These are phyloP conservation scores for Diutina scorzettiae DNA, from an alignment of 1,139 yeast genomes.

Conservation along the genomic window DNA sequence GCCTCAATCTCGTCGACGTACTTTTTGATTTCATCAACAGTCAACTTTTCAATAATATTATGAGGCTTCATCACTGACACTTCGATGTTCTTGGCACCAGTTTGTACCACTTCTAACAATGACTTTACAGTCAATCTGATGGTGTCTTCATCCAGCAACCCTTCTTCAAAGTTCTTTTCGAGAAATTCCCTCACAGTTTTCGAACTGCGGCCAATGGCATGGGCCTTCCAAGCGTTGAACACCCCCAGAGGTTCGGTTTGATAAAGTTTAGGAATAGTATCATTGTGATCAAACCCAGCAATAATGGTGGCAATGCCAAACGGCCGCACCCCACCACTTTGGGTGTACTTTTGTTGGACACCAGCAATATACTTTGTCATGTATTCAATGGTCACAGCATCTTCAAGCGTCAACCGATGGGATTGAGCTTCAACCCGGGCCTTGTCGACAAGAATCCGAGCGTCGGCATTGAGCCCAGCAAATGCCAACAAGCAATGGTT, in stretches of 20 bases:
- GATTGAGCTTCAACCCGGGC: constrained; percentile 97
- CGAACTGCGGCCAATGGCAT: constrained; percentile 90
- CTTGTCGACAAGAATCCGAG: constrained; percentile 85
- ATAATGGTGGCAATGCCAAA: constrained; percentile 90
- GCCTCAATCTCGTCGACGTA: constrained; percentile 79
- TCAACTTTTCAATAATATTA: constrained; percentile 38
- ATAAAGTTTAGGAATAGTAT: constrained; percentile 67
- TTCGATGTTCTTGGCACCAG: constrained; percentile 94
- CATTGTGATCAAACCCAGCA: constrained; percentile 91
- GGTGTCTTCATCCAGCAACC: constrained; percentile 60
- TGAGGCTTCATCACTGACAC: constrained; percentile 77
- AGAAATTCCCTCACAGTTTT: constrained; percentile 92
- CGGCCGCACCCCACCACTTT: constrained; percentile 94
- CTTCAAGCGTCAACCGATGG: constrained; percentile 88
- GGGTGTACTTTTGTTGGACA: constrained; percentile 95
- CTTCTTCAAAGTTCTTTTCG: constrained; percentile 81
- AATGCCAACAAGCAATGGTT: constrained; percentile 86
- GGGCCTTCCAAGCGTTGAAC: constrained; percentile 98
- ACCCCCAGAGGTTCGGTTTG: constrained; percentile 98
- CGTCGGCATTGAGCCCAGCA: constrained; percentile 97
- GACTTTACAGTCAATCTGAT: constrained; percentile 76
- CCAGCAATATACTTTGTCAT: constrained; percentile 93
- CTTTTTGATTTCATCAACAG: constrained; percentile 62
- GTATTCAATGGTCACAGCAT: constrained; percentile 86
- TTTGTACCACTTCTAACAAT: constrained; percentile 89